Conservation (phyloP, 768 basidiomycete species). For the Termitomyces sp. region DNA sequence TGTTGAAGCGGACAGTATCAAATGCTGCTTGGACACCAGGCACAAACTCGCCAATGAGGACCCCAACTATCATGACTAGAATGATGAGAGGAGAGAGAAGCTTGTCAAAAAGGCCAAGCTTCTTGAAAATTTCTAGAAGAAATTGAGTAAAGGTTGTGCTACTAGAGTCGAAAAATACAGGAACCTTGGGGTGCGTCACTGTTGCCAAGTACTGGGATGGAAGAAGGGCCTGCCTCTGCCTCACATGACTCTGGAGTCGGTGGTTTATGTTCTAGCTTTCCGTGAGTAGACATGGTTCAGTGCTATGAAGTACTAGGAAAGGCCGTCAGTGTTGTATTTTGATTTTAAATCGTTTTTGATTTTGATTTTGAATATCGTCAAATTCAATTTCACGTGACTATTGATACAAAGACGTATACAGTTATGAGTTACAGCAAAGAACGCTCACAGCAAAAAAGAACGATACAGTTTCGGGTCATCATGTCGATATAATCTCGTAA, state of each 20-base stretch:
- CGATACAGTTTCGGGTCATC: slow-evolving; percentile 5
- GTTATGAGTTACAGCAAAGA: slow-evolving; percentile 1
- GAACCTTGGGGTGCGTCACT: neutral
- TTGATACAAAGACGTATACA: slow-evolving; percentile 1
- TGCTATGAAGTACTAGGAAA: no score
- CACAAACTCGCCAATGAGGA: slow-evolving; percentile 69
- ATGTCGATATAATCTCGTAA: slow-evolving; percentile 46
- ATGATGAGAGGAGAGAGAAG: slow-evolving; percentile 22
- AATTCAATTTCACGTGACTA: slow-evolving; percentile 13
- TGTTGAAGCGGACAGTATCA: slow-evolving; percentile 57
- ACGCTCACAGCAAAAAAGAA: neutral
- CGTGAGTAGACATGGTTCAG: neutral
- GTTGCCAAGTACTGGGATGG: neutral
- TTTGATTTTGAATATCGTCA: slow-evolving; percentile 17
- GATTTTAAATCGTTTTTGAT: slow-evolving; percentile 8
- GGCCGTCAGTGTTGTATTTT: neutral
- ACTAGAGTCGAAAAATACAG: neutral
- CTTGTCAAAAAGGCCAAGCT: neutral
- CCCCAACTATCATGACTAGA: slow-evolving; percentile 70
- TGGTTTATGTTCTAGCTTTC: neutral
- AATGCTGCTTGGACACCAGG: slow-evolving; percentile 58
- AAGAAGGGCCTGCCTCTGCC: no score
- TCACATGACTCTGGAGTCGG: neutral
- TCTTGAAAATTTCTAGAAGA: slow-evolving; percentile 1
- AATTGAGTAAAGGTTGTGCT: neutral